Base-by-base conservation (phyloP, 116 monocot genomes). In the Iris pallida region DNA sequence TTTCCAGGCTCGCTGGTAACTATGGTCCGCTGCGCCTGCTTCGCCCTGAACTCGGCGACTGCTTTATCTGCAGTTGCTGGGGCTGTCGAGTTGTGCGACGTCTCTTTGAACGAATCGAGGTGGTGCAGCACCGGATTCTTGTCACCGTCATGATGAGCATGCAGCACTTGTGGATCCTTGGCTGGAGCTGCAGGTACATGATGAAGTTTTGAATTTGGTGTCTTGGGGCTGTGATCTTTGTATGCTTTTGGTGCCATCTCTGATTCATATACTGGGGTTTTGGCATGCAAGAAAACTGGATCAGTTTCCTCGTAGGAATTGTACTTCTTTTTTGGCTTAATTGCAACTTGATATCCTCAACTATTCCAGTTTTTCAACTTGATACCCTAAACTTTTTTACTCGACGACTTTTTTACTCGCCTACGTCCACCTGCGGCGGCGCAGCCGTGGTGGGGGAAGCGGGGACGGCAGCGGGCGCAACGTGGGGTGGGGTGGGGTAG, bases 231-330 rank as follows among this genome's bases (percentile, higher is more conserved):
- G 16, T 20, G 40, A 20, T 71, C 77, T 47, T 71, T 73, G 51
- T 79, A 78, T 3, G 57, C 41, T 16, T 73, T 64, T 1, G 80
- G 71, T 42, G 81, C 78, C 59, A 43, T 69, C 69, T 75, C 76
- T 13, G 88, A 81, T 68, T 80, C 73, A 55, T 78, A 80, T 78
- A 83, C 87, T 83, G 62, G 6, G 14, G 51, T 47, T 10, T 45
- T 17, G 7, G 7, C 46, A 12, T 45, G 11, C 67, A 67, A 68
- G n/a, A 5, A 60, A 61, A 1, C 0, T 5, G 42, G 4, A 42
- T 20, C 30, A 30, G 30, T 30, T 30, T 30, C 30, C 30, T 30
- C 30, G 3, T 30, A 30, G 30, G 30, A 30, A 30, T 30, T 30
- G 30, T n/a, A n/a, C n/a, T n/a, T n/a, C n/a, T n/a, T n/a, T n/a